Percentiles rank a stretch among this genome's conserved stretches.
Conservation (phyloP, 2,329 filamentous ascomycete genomes). For the Penicillium oxalicum region DNA sequence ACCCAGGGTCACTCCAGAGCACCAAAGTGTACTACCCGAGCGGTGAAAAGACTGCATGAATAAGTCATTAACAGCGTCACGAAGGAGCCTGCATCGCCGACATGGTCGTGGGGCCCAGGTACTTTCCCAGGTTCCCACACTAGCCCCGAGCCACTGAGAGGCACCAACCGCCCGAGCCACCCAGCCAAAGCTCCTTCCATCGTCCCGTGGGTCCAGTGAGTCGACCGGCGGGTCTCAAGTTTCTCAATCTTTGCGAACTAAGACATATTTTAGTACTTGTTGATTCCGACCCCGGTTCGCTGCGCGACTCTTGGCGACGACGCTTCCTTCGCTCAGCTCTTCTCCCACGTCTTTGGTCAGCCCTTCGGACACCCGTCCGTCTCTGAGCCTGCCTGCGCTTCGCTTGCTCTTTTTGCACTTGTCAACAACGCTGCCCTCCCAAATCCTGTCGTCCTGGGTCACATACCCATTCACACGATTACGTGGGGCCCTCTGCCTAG, state of each 20-base stretch:
- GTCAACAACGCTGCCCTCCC: not conserved
- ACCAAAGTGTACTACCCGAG: too few relatives aligned
- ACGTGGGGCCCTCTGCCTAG: not conserved
- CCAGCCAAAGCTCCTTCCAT: slow-evolving; percentile 1
- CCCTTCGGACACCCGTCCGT: not conserved
- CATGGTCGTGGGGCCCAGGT: too few relatives aligned
- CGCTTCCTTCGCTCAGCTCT: not conserved
- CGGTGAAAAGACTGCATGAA: too few relatives aligned
- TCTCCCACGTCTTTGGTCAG: not conserved
- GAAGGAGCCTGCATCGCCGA: too few relatives aligned
- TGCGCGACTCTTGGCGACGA: slow-evolving; percentile 1
- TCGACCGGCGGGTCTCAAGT: slow-evolving; percentile 10
- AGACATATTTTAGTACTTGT: slow-evolving; percentile 6
- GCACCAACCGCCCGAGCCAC: not conserved
- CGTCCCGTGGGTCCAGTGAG: slow-evolving; percentile 10
- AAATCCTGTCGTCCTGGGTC: not conserved
- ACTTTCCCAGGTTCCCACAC: too few relatives aligned
- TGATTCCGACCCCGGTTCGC: slow-evolving; percentile 2
- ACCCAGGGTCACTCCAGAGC: too few relatives aligned
- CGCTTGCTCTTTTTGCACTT: not conserved
- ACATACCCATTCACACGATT: not conserved
- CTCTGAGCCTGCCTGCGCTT: too few relatives aligned
- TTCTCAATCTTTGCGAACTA: slow-evolving; percentile 8
- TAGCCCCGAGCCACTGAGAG: too few relatives aligned
- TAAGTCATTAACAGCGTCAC: too few relatives aligned